Evolutionary conservation across 2,329 filamentous ascomycete genomes (phyloP).

Genomic region (Sporothrix brunneoviolacea): DNA sequence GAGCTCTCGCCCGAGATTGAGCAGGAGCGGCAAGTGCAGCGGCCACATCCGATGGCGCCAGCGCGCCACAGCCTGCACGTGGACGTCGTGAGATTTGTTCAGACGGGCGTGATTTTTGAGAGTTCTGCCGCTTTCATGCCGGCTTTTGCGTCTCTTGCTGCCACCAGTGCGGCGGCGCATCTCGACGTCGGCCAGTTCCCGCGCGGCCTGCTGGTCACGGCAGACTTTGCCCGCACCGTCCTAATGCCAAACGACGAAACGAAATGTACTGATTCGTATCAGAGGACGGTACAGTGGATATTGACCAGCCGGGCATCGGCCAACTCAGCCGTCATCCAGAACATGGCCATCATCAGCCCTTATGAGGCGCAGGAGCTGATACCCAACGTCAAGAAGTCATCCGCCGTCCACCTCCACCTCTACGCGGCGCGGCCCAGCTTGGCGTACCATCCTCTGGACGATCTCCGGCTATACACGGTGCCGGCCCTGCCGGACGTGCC

Average conservation of each 20-base stretch:
- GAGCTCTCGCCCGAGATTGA: slow-evolving; percentile 61
- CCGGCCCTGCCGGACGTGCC: too few relatives aligned
- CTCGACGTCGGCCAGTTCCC: slow-evolving; percentile 32
- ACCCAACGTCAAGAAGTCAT: background rate
- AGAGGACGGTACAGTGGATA: background rate
- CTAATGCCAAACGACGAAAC: background rate
- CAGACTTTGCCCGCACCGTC: slow-evolving; percentile 45
- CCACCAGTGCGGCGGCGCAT: slow-evolving; percentile 32
- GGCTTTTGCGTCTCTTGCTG: slow-evolving; percentile 38
- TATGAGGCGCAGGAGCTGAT: background rate
- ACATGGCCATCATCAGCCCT: slow-evolving; percentile 1
- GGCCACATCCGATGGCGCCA: slow-evolving; percentile 35
- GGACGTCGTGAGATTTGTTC: slow-evolving; percentile 36
- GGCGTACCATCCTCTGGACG: too few relatives aligned
- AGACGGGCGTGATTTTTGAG: slow-evolving; percentile 26
- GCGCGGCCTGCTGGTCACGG: slow-evolving; percentile 37
- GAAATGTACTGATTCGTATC: background rate
- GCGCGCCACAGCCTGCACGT: slow-evolving; percentile 35
- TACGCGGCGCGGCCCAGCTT: background rate
- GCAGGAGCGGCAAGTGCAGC: slow-evolving; percentile 48
- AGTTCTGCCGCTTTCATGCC: slow-evolving; percentile 28
- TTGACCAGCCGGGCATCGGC: background rate
- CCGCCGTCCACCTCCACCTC: background rate
- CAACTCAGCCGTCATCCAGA: background rate
- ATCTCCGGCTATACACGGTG: too few relatives aligned